Evolutionary conservation across 257 asterid genomes (phyloP).

Genomic region (Nicotiana knightiana): DNA sequence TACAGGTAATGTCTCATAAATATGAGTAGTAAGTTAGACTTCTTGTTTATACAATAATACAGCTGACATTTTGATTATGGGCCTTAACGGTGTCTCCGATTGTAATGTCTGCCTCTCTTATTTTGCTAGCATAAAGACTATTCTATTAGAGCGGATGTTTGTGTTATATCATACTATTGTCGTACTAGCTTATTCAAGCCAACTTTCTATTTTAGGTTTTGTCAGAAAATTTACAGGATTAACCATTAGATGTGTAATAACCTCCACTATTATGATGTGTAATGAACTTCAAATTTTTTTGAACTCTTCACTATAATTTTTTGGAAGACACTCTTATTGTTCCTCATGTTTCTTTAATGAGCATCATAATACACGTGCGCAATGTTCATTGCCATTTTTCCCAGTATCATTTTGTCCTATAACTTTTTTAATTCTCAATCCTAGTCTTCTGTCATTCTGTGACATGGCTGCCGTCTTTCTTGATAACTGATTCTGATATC

Average conservation of each 20-base stretch:
- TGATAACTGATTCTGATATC: neutral
- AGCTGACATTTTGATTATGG: neutral
- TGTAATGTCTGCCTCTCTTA: neutral
- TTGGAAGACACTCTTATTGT: too few relatives aligned
- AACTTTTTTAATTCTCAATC: neutral
- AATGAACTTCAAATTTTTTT: neutral
- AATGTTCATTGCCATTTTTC: too few relatives aligned
- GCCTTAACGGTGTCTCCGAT: neutral
- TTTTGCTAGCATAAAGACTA: neutral
- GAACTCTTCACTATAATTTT: neutral
- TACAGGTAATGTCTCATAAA: slow-evolving; percentile 42
- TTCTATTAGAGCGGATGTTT: neutral
- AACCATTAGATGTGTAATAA: neutral
- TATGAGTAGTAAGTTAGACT: neutral
- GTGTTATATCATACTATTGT: neutral
- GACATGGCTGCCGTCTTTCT: neutral
- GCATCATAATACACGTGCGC: too few relatives aligned
- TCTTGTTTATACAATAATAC: neutral
- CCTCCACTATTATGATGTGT: neutral
- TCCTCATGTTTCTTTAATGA: too few relatives aligned
- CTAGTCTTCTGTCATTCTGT: neutral
- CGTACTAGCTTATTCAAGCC: neutral
- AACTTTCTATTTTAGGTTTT: neutral
- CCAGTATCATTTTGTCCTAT: neutral
- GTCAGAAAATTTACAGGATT: neutral